Evolutionary conservation across 2,329 filamentous ascomycete species (phyloP).

Genomic region (Epichloe sp.): DNA sequence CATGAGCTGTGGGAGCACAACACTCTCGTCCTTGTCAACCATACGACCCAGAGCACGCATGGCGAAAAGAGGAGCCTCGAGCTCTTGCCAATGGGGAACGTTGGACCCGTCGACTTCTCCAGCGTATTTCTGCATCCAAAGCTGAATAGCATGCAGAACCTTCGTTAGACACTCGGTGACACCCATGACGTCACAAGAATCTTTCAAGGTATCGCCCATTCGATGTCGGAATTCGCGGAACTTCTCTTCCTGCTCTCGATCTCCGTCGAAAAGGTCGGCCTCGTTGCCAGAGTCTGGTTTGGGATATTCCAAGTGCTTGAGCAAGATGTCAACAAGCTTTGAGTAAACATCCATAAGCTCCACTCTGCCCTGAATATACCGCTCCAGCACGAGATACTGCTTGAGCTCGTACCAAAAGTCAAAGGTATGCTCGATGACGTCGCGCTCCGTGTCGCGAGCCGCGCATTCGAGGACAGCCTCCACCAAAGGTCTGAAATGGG

Average conservation of each 20-base stretch:
- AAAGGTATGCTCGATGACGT: slow-evolving; percentile 89
- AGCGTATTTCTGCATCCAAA: slow-evolving; percentile 78
- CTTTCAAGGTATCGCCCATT: slow-evolving; percentile 96
- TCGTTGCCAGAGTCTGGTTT: slow-evolving; percentile 60
- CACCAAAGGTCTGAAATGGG: slow-evolving; percentile 71
- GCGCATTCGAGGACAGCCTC: slow-evolving; percentile 89
- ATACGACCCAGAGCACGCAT: slow-evolving; percentile 94
- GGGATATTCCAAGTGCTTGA: slow-evolving; percentile 82
- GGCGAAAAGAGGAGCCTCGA: slow-evolving; percentile 89
- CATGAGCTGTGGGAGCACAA: slow-evolving; percentile 83
- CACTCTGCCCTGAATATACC: slow-evolving; percentile 70
- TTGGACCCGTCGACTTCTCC: slow-evolving; percentile 57
- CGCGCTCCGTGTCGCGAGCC: slow-evolving; percentile 71
- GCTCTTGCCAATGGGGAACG: slow-evolving; percentile 90
- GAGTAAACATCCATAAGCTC: slow-evolving; percentile 73
- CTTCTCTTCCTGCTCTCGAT: slow-evolving; percentile 90
- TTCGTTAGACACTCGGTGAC: slow-evolving; percentile 84
- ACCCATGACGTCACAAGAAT: slow-evolving; percentile 91
- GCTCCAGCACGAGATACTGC: slow-evolving; percentile 83
- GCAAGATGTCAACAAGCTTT: slow-evolving; percentile 82
- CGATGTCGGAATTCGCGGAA: slow-evolving; percentile 93
- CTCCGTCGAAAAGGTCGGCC: slow-evolving; percentile 82
- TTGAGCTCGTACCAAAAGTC: slow-evolving; percentile 98
- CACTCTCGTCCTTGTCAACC: slow-evolving; percentile 78
- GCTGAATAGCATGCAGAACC: slow-evolving; percentile 71